phyloP scores from a whole-genome alignment of 768 basidiomycete genomes.

The Russula earlei region DNA sequence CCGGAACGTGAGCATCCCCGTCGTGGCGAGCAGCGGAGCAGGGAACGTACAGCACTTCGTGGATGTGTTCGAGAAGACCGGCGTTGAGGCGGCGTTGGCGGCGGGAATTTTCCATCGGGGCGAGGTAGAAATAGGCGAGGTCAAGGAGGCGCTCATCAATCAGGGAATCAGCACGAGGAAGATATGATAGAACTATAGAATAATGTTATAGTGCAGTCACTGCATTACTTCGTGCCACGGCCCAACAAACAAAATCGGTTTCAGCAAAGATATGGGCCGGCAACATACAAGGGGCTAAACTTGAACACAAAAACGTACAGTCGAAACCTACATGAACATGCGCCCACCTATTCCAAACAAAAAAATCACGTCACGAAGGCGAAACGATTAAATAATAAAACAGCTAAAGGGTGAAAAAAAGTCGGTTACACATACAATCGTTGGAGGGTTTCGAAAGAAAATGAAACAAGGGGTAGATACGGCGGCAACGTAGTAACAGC shows the following conservation, averaged over 20 bases:
- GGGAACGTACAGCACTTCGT: constrained; percentile 76
- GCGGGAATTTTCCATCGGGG: constrained; percentile 95
- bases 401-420: background rate
- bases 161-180: constrained; percentile 43
- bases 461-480: background rate
- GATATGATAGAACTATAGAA: background rate
- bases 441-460: background rate
- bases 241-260: constrained; percentile 9
- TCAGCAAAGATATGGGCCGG: constrained; percentile 8
- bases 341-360: background rate
- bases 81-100: constrained; percentile 85
- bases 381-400: constrained; percentile 5
- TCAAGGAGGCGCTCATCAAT: constrained; percentile 50
- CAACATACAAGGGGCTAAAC: constrained; percentile 12
- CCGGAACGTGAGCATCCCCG: constrained; percentile 72
- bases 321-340: constrained; percentile 18
- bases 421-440: constrained; percentile 12
- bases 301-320: constrained; percentile 14
- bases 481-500: background rate
- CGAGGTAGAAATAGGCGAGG: constrained; percentile 75
- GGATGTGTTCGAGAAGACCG: constrained; percentile 73
- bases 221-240: background rate
- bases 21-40: constrained; percentile 92
- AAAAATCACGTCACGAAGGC: background rate
- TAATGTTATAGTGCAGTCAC: background rate